These are phyloP conservation scores for Saturnispora besseyi DNA, from an alignment of 805 yeast species.

Conservation along the genomic window DNA sequence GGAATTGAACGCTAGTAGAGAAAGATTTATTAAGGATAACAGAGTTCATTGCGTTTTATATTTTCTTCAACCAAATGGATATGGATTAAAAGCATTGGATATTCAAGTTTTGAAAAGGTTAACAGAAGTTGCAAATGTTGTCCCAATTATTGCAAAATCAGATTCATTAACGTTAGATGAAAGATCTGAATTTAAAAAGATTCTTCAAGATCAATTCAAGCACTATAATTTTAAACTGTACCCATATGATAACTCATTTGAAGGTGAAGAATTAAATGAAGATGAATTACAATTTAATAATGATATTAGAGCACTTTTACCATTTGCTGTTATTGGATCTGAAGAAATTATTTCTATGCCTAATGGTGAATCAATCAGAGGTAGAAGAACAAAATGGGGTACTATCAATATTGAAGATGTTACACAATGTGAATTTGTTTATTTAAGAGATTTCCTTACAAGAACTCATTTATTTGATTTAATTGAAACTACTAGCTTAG, in stretches of 20 bases:
- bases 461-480: slow-evolving; percentile 94
- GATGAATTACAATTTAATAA: slow-evolving; percentile 68
- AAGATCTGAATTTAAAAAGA: slow-evolving; percentile 67
- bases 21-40: slow-evolving; percentile 69
- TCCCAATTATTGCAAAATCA: slow-evolving; percentile 91
- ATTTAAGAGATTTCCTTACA: slow-evolving; percentile 86
- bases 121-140: slow-evolving; percentile 84
- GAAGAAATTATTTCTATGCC: slow-evolving; percentile 60
- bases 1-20: slow-evolving; percentile 92
- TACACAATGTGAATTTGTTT: slow-evolving; percentile 91
- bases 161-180: slow-evolving; percentile 85
- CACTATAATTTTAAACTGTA: slow-evolving; percentile 68
- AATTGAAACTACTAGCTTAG: slow-evolving; percentile 80
- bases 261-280: slow-evolving; percentile 37
- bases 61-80: slow-evolving; percentile 82
- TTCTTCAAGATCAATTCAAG: slow-evolving; percentile 67
- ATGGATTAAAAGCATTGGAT: slow-evolving; percentile 79
- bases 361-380: slow-evolving; percentile 75
- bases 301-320: slow-evolving; percentile 69
- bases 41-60: slow-evolving; percentile 91
- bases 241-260: slow-evolving; percentile 54
- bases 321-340: slow-evolving; percentile 92
- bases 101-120: slow-evolving; percentile 73
- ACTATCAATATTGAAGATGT: slow-evolving; percentile 88
- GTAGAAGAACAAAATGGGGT: slow-evolving; percentile 93